These are phyloP conservation scores for Papiliotrema flavescens DNA, from an alignment of 1,284 basidiomycete genomes.

Conservation along the genomic window DNA sequence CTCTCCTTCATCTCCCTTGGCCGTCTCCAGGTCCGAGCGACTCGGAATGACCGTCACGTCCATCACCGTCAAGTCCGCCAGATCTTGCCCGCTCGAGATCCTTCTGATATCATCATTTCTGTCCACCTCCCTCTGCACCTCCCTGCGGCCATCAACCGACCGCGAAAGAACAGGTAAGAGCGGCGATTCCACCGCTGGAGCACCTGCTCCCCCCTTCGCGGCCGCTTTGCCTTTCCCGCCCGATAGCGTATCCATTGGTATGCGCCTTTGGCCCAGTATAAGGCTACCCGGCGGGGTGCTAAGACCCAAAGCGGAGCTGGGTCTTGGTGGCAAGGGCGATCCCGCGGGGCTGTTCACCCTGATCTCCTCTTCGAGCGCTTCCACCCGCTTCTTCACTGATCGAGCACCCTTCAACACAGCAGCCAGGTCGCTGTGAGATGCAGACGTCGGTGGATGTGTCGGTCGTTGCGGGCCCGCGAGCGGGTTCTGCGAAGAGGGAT, in stretches of 20 bases:
- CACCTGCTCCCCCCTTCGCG: neutral
- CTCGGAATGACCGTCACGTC: too few species aligned
- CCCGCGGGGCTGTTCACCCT: constrained; percentile 1
- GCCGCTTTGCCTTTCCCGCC: neutral
- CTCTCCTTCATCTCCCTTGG: too few species aligned
- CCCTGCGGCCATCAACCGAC: neutral
- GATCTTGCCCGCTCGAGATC: too few species aligned
- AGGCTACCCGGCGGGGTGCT: too few species aligned
- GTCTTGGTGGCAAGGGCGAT: constrained; percentile 1
- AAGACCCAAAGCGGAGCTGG: too few species aligned
- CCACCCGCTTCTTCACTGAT: constrained; percentile 13
- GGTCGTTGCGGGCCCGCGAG: too few species aligned
- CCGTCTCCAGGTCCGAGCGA: too few species aligned
- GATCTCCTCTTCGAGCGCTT: constrained; percentile 13
- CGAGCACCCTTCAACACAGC: neutral
- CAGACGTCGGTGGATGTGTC: neutral
- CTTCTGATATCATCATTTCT: neutral
- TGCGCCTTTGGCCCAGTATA: neutral
- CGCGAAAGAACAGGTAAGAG: constrained; percentile 4
- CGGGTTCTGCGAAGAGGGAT: neutral
- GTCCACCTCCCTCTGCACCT: neutral
- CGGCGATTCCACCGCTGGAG: constrained; percentile 1
- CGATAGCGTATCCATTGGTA: neutral
- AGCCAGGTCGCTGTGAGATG: neutral
- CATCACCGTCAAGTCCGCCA: too few species aligned